These are phyloP conservation scores for Mariannaea sp. DNA, from an alignment of 2,329 filamentous ascomycete species.

Conservation along the genomic window DNA sequence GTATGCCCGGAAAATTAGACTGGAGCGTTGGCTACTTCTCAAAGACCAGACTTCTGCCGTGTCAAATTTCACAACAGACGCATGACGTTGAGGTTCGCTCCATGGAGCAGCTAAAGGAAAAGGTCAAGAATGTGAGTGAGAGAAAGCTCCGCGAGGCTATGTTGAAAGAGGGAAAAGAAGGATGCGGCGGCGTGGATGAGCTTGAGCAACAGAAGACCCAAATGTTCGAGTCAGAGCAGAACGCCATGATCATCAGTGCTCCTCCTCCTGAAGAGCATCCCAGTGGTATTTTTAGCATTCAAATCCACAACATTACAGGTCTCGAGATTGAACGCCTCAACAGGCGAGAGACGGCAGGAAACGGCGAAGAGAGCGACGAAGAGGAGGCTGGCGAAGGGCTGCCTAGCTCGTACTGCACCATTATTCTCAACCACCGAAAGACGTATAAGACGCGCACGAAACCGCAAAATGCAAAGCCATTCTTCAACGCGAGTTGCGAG, in stretches of 20 bases:
- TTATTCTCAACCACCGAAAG: slow-evolving; percentile 74
- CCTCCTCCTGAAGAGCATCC: slow-evolving; percentile 66
- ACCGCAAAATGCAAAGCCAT: slow-evolving; percentile 77
- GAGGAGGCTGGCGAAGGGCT: slow-evolving; percentile 68
- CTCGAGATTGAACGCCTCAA: slow-evolving; percentile 65
- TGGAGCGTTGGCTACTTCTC: slow-evolving; percentile 76
- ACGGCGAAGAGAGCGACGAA: slow-evolving; percentile 55
- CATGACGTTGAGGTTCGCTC: slow-evolving; percentile 61
- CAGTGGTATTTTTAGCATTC: slow-evolving; percentile 70
- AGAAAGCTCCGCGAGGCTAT: slow-evolving; percentile 68
- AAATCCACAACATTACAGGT: slow-evolving; percentile 74
- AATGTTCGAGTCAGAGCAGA: slow-evolving; percentile 64
- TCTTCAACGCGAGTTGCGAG: slow-evolving; percentile 78
- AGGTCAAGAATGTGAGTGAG: slow-evolving; percentile 59
- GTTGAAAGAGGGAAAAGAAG: slow-evolving; percentile 48
- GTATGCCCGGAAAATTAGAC: slow-evolving; percentile 69
- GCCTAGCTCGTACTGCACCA: slow-evolving; percentile 72
- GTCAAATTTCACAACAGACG: slow-evolving; percentile 65
- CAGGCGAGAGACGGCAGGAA: slow-evolving; percentile 55
- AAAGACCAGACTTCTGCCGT: slow-evolving; percentile 66
- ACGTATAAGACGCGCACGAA: slow-evolving; percentile 74
- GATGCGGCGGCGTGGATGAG: slow-evolving; percentile 61
- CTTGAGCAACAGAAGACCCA: slow-evolving; percentile 70
- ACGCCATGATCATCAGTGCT: slow-evolving; percentile 70
- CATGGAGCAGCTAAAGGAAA: slow-evolving; percentile 62